Percentiles rank a stretch among this genome's conserved stretches.
Evolutionary conservation across 257 asterid genomes (phyloP).

Genomic region (Salvia miltiorrhiza): DNA sequence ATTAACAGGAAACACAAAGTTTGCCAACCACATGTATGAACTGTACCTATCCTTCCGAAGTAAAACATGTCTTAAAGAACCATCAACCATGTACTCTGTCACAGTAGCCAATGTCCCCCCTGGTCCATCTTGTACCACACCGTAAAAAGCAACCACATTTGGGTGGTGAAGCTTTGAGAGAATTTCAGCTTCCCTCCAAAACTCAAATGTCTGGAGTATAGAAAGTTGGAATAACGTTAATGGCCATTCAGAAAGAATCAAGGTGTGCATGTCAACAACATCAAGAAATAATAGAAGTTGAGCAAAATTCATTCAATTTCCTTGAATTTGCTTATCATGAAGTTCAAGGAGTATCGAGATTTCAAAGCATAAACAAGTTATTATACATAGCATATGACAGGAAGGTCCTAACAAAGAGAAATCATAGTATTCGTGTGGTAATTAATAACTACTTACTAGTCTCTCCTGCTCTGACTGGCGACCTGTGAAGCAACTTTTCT

Average conservation of each 20-base stretch:
- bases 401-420: not conserved
- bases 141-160: conserved; percentile 72
- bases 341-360: conserved; percentile 1
- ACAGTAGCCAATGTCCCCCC: conserved; percentile 76
- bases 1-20: not conserved
- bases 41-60: conserved; percentile 61
- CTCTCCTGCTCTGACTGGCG: conserved; percentile 87
- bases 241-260: conserved; percentile 8
- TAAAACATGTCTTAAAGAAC: conserved; percentile 68
- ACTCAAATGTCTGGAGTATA: conserved; percentile 42
- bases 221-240: conserved; percentile 6
- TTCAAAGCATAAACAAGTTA: not conserved
- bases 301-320: not conserved
- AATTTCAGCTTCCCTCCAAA: conserved; percentile 79
- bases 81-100: conserved; percentile 70
- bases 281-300: not conserved
- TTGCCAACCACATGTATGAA: not conserved
- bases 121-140: conserved; percentile 76
- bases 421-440: not conserved
- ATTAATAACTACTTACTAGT: conserved; percentile 40
- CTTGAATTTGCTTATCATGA: not conserved
- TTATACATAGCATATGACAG: not conserved
- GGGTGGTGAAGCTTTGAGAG: conserved; percentile 83
- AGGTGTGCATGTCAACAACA: not conserved
- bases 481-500: conserved; percentile 76